Evolutionary conservation across 2,329 filamentous ascomycete genomes (phyloP).

Genomic region (Hypomyces rosellus): DNA sequence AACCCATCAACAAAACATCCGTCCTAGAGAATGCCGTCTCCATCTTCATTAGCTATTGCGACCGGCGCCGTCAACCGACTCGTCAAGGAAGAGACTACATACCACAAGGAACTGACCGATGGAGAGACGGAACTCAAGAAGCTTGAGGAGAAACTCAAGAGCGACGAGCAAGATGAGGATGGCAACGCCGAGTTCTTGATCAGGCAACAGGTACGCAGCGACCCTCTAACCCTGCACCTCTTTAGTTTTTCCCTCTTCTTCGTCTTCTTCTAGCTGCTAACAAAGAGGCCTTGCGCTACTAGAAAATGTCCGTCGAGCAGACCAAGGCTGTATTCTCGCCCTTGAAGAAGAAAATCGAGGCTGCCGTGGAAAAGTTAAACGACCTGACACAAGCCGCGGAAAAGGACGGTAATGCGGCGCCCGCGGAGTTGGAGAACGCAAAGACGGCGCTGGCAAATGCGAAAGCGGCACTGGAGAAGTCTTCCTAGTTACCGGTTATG

Average conservation of each 20-base stretch:
- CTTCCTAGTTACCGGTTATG: background rate
- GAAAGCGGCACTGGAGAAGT: constrained; percentile 25
- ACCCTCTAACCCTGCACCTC: too few relatives aligned
- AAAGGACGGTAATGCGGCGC: constrained; percentile 33
- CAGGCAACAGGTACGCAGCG: constrained; percentile 72
- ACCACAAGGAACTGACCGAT: constrained; percentile 75
- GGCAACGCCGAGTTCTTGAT: constrained; percentile 73
- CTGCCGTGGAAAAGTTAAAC: constrained; percentile 67
- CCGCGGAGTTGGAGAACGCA: constrained; percentile 50
- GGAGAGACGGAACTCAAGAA: constrained; percentile 67
- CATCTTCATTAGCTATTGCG: constrained; percentile 69
- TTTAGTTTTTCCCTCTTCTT: background rate
- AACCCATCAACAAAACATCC: background rate
- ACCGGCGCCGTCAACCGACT: constrained; percentile 75
- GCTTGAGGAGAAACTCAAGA: constrained; percentile 54
- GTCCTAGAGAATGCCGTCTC: constrained; percentile 61
- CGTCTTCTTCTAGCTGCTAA: background rate
- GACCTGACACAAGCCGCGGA: constrained; percentile 64
- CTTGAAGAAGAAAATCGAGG: constrained; percentile 63
- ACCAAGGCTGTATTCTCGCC: constrained; percentile 76
- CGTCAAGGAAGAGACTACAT: constrained; percentile 85
- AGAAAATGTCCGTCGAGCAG: constrained; percentile 80
- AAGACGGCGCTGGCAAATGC: constrained; percentile 47
- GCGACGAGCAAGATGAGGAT: constrained; percentile 48
- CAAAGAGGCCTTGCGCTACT: constrained; percentile 10